Evolutionary conservation across 2,329 filamentous ascomycete genomes (phyloP).

Genomic region (Sclerotinia trifoliorum): DNA sequence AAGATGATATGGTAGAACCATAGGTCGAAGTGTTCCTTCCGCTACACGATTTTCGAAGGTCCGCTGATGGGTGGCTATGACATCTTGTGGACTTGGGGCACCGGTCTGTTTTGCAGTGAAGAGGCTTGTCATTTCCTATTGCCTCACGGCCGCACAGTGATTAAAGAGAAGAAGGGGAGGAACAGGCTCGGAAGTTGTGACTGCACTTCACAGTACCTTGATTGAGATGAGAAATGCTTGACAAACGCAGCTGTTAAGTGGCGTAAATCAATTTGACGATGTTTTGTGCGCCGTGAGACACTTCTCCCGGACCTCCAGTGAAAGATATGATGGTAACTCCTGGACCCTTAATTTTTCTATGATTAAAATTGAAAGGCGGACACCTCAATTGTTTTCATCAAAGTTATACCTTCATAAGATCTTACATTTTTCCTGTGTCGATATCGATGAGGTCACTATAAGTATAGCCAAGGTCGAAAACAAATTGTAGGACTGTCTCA

Average conservation of each 20-base stretch:
- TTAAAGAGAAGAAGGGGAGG: not conserved
- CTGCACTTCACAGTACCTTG: conserved; percentile 7
- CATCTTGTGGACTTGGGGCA: conserved; percentile 29
- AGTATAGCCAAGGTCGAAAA: not conserved
- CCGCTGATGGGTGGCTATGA: conserved; percentile 41
- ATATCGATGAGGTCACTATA: conserved; percentile 6
- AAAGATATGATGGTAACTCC: not conserved
- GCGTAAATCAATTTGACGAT: conserved; percentile 1
- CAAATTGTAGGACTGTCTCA: not conserved
- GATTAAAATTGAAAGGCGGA: not conserved
- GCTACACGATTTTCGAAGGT: conserved; percentile 43
- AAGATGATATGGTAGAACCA: conserved; percentile 54
- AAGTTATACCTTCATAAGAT: not conserved
- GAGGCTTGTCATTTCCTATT: conserved; percentile 12
- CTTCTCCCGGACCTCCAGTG: not conserved
- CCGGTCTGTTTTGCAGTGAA: not conserved
- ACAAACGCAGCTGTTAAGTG: not conserved
- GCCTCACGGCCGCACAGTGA: not conserved
- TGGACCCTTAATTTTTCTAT: not conserved
- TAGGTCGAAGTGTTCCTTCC: conserved; percentile 46
- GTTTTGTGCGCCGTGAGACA: not conserved
- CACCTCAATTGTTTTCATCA: not conserved
- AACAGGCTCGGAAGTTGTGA: not conserved
- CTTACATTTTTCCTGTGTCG: not conserved
- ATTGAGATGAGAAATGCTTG: not conserved